phyloP scores from a whole-genome alignment of 2,329 filamentous ascomycete species.

The Alternaria triticina region DNA sequence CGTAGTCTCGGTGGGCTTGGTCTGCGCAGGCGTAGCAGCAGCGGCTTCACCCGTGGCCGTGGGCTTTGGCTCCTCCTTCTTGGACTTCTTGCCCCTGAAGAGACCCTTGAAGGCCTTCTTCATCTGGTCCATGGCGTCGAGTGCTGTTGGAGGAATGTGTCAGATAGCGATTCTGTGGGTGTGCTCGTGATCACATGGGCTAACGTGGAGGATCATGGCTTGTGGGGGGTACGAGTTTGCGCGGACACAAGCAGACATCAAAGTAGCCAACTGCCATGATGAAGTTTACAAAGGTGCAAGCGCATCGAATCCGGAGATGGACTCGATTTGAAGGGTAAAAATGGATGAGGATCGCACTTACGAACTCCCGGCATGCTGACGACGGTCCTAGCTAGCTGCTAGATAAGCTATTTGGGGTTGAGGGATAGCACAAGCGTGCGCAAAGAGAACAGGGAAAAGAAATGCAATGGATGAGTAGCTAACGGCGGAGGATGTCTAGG shows the following conservation, averaged over 20 bases:
- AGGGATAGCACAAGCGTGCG: neutral
- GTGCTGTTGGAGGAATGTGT: constrained; percentile 33
- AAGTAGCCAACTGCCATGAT: neutral
- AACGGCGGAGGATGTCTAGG: neutral
- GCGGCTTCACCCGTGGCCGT: constrained; percentile 35
- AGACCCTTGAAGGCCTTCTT: constrained; percentile 49
- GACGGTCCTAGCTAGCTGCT: neutral
- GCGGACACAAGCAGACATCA: neutral
- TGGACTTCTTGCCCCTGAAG: constrained; percentile 44
- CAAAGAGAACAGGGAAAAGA: neutral
- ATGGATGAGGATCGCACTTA: constrained; percentile 35
- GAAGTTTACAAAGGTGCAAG: neutral
- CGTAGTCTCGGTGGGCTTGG: constrained; percentile 43
- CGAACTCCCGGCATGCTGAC: constrained; percentile 49
- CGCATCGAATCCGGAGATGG: neutral
- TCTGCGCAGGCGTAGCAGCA: constrained; percentile 26
- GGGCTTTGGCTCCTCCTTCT: constrained; percentile 36
- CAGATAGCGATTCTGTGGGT: constrained; percentile 4
- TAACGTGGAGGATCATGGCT: neutral
- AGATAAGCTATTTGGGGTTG: neutral
- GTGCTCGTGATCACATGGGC: neutral
- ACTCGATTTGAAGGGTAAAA: constrained; percentile 5
- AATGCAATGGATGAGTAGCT: constrained; percentile 1
- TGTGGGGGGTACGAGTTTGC: neutral
- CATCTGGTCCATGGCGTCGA: constrained; percentile 43